Evolutionary conservation across 2,329 filamentous ascomycete species (phyloP).

Genomic region (Calonectria pseudoturangicola): DNA sequence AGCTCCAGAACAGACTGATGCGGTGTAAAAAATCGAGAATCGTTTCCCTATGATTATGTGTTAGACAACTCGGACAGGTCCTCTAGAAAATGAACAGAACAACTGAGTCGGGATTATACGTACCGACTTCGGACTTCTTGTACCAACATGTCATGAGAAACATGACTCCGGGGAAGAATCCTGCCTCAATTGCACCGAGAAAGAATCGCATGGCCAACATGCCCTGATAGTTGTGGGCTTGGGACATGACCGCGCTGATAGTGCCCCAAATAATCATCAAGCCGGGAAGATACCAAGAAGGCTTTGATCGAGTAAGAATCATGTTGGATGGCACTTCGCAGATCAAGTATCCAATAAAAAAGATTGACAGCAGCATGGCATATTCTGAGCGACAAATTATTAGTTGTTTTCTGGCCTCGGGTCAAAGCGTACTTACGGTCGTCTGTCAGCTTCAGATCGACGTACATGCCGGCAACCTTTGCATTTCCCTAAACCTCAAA

Average conservation of each 20-base stretch:
- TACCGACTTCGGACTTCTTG: conserved; percentile 49
- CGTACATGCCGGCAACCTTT: conserved; percentile 69
- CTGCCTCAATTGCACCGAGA: conserved; percentile 75
- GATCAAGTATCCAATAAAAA: conserved; percentile 72
- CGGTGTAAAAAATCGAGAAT: conserved; percentile 75
- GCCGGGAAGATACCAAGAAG: conserved; percentile 68
- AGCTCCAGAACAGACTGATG: conserved; percentile 76
- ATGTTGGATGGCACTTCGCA: conserved; percentile 74
- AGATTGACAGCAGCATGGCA: conserved; percentile 70
- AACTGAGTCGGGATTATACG: not conserved
- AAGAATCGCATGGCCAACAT: conserved; percentile 63
- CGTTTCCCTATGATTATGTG: conserved; percentile 67
- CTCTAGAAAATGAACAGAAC: not conserved
- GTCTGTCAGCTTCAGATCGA: conserved; percentile 66
- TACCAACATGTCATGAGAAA: conserved; percentile 82
- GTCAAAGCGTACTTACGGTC: conserved; percentile 43
- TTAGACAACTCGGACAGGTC: not conserved
- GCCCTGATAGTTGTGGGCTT: conserved; percentile 52
- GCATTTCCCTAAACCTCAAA: conserved; percentile 63
- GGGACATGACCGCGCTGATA: conserved; percentile 55
- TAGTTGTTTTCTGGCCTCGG: not conserved
- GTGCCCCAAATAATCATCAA: conserved; percentile 69
- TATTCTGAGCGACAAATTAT: conserved; percentile 60
- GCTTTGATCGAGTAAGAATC: conserved; percentile 68
- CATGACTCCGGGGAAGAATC: conserved; percentile 75